phyloP scores from a whole-genome alignment of 2,329 filamentous ascomycete genomes.

The Penicillium hordei region DNA sequence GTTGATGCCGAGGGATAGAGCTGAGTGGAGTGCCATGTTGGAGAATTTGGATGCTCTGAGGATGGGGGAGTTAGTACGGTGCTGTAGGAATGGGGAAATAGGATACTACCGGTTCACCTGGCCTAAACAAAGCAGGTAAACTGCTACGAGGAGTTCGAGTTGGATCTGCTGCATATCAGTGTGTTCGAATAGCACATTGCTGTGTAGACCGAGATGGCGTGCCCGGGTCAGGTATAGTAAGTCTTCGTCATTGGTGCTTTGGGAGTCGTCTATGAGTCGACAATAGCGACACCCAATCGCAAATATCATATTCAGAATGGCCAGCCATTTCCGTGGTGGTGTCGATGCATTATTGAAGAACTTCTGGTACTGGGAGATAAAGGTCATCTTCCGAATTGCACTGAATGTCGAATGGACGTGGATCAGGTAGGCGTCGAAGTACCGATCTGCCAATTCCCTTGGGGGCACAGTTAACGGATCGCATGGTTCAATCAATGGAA shows the following conservation, averaged over 20 bases:
- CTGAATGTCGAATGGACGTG: slow-evolving; percentile 44
- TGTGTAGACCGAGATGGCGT: slow-evolving; percentile 37
- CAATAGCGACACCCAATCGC: slow-evolving; percentile 45
- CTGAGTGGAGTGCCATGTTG: slow-evolving; percentile 42
- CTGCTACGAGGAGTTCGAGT: slow-evolving; percentile 39
- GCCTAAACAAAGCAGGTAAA: slow-evolving; percentile 42
- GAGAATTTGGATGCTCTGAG: slow-evolving; percentile 43
- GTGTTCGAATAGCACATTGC: slow-evolving; percentile 41
- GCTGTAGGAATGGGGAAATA: not conserved
- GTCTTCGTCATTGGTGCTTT: slow-evolving; percentile 34
- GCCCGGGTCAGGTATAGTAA: slow-evolving; percentile 44
- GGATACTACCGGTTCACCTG: slow-evolving; percentile 44
- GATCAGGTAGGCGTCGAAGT: slow-evolving; percentile 41
- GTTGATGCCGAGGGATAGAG: slow-evolving; percentile 44
- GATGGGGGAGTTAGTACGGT: not conserved
- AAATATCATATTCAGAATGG: slow-evolving; percentile 49
- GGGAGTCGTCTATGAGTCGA: slow-evolving; percentile 32
- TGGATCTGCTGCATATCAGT: slow-evolving; percentile 47
- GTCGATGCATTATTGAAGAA: slow-evolving; percentile 30
- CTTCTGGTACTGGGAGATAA: slow-evolving; percentile 40
- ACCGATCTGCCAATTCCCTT: slow-evolving; percentile 37
- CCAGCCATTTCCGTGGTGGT: slow-evolving; percentile 40
- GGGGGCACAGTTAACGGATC: slow-evolving; percentile 41
- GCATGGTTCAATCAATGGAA: slow-evolving; percentile 35
- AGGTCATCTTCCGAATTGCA: slow-evolving; percentile 40